A percentile compares a stretch with the other conserved stretches of the same genome.
phyloP scores from a whole-genome alignment of 371 early-diverging fungal species.

The Entomophthora muscae region DNA sequence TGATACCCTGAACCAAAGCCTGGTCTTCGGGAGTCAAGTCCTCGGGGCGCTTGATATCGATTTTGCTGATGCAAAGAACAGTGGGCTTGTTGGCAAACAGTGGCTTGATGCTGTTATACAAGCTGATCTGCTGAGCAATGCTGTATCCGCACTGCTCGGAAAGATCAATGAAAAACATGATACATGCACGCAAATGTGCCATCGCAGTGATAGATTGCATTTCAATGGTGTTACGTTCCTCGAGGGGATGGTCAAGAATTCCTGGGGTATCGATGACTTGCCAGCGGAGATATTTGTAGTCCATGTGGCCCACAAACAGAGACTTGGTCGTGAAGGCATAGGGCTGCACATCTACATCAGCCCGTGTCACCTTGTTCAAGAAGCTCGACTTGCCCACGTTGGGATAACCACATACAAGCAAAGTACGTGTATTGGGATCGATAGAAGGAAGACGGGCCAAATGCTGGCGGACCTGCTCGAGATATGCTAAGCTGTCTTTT shows the following conservation, averaged over 20 bases:
- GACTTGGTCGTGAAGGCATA: conserved; percentile 99
- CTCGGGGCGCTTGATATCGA: conserved; percentile 75
- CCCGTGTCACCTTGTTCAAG: conserved; percentile 99
- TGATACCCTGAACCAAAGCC: conserved; percentile 51
- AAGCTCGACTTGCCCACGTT: conserved; percentile 99
- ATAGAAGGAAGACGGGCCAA: conserved; percentile 94
- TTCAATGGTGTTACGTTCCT: conserved; percentile 99
- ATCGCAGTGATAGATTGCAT: conserved; percentile 99
- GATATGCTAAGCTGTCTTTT: conserved; percentile 92
- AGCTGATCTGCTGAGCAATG: conserved; percentile 78
- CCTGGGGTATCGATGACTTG: conserved; percentile 99
- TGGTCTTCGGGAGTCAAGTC: conserved; percentile 60
- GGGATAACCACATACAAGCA: conserved; percentile 99
- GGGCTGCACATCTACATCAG: conserved; percentile 99
- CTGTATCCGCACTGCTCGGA: conserved; percentile 99
- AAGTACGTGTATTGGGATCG: conserved; percentile 97
- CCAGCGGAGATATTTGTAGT: conserved; percentile 99
- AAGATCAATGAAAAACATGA: conserved; percentile 98
- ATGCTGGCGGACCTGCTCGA: conserved; percentile 99
- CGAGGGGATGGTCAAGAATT: conserved; percentile 98
- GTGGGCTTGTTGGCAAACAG: conserved; percentile 98
- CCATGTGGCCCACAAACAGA: conserved; percentile 99
- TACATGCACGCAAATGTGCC: conserved; percentile 95
- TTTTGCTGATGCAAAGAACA: conserved; percentile 94
- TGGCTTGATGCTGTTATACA: conserved; percentile 95